phyloP scores from a whole-genome alignment of 75 land plant genomes.

The Azolla pinnata region DNA sequence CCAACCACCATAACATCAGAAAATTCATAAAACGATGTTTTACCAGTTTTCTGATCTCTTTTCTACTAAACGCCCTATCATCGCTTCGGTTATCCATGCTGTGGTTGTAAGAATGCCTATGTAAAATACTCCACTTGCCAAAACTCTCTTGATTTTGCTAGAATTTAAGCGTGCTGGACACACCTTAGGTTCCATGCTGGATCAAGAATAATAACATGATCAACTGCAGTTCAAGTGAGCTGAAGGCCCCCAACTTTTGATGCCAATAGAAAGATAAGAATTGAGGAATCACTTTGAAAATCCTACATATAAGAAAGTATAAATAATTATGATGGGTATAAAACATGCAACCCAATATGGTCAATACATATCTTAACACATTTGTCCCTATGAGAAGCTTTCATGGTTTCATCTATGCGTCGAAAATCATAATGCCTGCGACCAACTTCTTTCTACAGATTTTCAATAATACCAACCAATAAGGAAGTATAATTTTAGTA shows the following conservation, averaged over 20 bases:
- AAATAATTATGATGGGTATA: neutral
- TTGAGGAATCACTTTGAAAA: constrained; percentile 59
- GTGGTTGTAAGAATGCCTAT: too few relatives aligned
- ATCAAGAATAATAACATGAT: constrained; percentile 95
- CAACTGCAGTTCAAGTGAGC: constrained; percentile 92
- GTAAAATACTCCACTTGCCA: too few relatives aligned
- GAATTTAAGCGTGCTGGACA: too few relatives aligned
- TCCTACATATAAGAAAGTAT: constrained; percentile 48
- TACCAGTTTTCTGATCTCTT: constrained; percentile 81
- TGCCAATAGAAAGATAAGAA: constrained; percentile 82
- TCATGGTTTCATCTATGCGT: constrained; percentile 95
- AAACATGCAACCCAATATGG: neutral
- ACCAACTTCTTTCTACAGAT: constrained; percentile 52
- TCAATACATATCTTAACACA: constrained; percentile 67
- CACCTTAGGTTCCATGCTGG: constrained; percentile 99
- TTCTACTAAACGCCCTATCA: constrained; percentile 95
- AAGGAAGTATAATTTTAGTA: neutral
- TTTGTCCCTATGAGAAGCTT: constrained; percentile 62
- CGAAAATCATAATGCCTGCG: constrained; percentile 44
- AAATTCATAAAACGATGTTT: constrained; percentile 94
- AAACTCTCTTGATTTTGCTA: too few relatives aligned
- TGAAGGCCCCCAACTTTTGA: constrained; percentile 99
- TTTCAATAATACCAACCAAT: neutral
- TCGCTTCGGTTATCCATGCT: constrained; percentile 98
- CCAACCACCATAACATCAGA: constrained; percentile 93